Evolutionary conservation across 768 basidiomycete species (phyloP).

Genomic region (Strobilomyces dryophilus): DNA sequence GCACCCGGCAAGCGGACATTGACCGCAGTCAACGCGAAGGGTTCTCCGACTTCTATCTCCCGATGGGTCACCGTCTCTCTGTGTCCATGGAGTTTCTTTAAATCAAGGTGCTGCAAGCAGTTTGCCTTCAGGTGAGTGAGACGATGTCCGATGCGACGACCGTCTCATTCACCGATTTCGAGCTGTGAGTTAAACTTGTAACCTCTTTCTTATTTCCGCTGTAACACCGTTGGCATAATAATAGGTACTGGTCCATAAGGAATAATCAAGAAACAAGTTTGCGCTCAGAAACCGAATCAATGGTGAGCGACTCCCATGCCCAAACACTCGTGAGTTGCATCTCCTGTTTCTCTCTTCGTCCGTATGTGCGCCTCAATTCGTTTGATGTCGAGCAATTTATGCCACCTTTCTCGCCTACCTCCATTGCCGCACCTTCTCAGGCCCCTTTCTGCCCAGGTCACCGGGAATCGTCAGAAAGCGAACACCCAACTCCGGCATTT

Average conservation of each 20-base stretch:
- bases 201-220: not conserved
- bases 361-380: not conserved
- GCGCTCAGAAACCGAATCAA: not conserved
- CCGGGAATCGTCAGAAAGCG: not conserved
- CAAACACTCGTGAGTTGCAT: not conserved
- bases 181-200: not conserved
- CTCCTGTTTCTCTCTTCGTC: not conserved
- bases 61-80: not conserved
- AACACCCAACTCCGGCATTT: not conserved
- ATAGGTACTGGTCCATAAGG: not conserved
- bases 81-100: not conserved
- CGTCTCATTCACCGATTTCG: not conserved
- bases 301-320: not conserved
- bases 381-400: not conserved
- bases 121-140: not conserved
- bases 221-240: not conserved
- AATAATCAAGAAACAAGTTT: not conserved
- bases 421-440: not conserved
- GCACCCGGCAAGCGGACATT: too few relatives aligned
- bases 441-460: not conserved
- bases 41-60: not conserved
- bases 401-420: not conserved
- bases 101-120: not conserved
- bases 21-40: not conserved
- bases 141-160: not conserved